Base-by-base conservation (phyloP, 352 stramenopile genomes). In the Pythium brachiatum region DNA sequence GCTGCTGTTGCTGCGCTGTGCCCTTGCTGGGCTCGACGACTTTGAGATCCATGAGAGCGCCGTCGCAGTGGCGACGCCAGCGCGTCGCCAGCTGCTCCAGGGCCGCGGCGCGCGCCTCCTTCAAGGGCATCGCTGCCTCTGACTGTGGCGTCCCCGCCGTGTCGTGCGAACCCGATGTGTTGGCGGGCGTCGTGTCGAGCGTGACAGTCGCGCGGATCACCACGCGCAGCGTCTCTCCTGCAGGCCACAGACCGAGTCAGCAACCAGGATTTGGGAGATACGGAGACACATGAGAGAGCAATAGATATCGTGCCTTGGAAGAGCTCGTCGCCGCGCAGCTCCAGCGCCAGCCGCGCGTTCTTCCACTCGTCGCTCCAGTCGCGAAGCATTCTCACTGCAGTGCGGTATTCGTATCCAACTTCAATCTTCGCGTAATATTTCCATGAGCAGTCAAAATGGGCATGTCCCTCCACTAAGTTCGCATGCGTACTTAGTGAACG, bases 321-420 rank as follows among this genome's bases (percentile, higher is more conserved):
- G 36, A 92, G 75, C 60, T 84, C 62, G 5, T 79, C 50, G 36
- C 70, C 51, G 53, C 80, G 83, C 52, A 92, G 70, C 32, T 72
- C 64, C 32, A 92, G 74, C 64, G 69, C 61, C 18, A 90, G 64
- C 27, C 60, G 74, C 59, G 80, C 79, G 55, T 69, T 73, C 51
- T 73, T 75, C 83, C 83, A 92, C 43, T 90, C 83, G 70, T 92
- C 79, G 39, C 68, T 76, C 79, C 78, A 89, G 43, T 78, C 68
- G 43, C 66, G 77, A 76, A 89, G 86, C 54, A 63, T 65, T 13
- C 27, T 65, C 11, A 11, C 3, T 29, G 0, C 13, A 7, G 26
- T 15, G 20, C 0, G 6, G 12, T n/a, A 7, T 27, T 48, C 18
- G 41, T 48, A 15, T 15, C 25, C 43, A 54, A 62, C 46, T 68